A percentile compares a stretch with the other conserved stretches of the same genome.
Conservation (phyloP, 2,329 filamentous ascomycete species). For the Phaeophleospora eucalypticola region DNA sequence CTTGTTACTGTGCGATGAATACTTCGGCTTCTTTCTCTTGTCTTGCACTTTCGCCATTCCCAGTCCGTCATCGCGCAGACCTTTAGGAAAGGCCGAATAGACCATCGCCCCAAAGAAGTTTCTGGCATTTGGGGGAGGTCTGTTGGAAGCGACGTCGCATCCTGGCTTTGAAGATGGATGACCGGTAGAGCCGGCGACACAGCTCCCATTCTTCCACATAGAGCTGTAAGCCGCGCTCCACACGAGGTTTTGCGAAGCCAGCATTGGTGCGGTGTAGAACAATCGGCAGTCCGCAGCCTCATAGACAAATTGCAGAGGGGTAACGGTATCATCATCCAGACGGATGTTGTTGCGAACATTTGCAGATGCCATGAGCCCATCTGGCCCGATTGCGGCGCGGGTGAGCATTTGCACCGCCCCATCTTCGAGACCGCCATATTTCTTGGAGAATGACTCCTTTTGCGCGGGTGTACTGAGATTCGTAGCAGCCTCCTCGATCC, state of each 20-base stretch:
- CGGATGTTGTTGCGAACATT: constrained; percentile 37
- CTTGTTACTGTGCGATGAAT: no score
- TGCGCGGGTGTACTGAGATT: not conserved
- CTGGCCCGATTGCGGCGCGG: not conserved
- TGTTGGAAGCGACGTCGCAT: not conserved
- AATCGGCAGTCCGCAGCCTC: constrained; percentile 40
- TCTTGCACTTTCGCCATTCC: no score
- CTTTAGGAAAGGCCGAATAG: not conserved
- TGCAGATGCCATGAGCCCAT: constrained; percentile 21
- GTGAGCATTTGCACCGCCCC: not conserved
- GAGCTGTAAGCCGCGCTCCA: constrained; percentile 38
- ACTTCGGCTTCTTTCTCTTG: no score
- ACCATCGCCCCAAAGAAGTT: constrained; percentile 6
- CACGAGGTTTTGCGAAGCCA: constrained; percentile 33
- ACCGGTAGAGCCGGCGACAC: constrained; percentile 20
- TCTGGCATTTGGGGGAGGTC: constrained; percentile 1
- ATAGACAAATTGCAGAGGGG: constrained; percentile 40
- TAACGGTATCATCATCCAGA: constrained; percentile 25
- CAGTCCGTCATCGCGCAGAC: no score
- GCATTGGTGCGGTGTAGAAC: constrained; percentile 38
- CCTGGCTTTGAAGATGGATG: constrained; percentile 1
- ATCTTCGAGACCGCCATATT: not conserved
- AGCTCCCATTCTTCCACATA: constrained; percentile 28
- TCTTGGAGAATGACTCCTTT: not conserved
- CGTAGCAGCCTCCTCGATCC: not conserved